A percentile compares a stretch with the other conserved stretches of the same genome.
These are phyloP conservation scores for Malassezia pachydermatis DNA, from an alignment of 1,284 basidiomycete species.

Conservation along the genomic window DNA sequence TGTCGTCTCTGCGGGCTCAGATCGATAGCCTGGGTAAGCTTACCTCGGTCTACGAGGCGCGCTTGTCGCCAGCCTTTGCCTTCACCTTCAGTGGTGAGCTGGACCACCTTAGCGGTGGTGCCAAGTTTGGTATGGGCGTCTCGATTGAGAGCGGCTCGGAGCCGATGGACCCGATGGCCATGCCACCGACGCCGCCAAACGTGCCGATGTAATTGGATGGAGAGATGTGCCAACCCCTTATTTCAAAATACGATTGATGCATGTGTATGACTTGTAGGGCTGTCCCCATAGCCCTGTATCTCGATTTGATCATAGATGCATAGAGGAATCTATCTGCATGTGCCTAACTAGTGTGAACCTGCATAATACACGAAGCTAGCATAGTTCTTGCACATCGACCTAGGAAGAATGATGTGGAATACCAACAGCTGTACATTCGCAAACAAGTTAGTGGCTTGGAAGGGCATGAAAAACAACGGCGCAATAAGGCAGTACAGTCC, in stretches of 20 bases:
- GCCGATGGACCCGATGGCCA: constrained; percentile 36
- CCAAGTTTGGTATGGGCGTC: constrained; percentile 88
- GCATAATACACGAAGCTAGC: no score
- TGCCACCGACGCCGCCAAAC: constrained; percentile 37
- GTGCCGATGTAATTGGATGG: constrained; percentile 34
- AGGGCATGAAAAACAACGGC: constrained; percentile 42
- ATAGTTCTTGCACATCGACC: no score
- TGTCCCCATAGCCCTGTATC: no score
- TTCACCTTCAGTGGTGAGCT: constrained; percentile 94
- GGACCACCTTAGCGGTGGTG: constrained; percentile 84
- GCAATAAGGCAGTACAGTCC: constrained; percentile 29
- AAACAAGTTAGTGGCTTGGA: constrained; percentile 38
- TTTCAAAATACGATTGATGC: no score
- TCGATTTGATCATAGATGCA: no score
- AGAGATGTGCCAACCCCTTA: neutral
- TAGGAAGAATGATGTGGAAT: constrained; percentile 1
- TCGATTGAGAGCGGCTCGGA: constrained; percentile 65
- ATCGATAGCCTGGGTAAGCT: constrained; percentile 58
- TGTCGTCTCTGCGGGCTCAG: constrained; percentile 57
- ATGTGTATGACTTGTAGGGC: no score
- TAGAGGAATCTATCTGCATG: no score
- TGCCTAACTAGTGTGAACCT: no score
- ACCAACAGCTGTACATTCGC: constrained; percentile 34
- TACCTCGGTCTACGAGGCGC: constrained; percentile 84
- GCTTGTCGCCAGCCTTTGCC: constrained; percentile 85